Conservation (phyloP, 495 filamentous ascomycete species). For the Neurospora tetrasperma region DNA sequence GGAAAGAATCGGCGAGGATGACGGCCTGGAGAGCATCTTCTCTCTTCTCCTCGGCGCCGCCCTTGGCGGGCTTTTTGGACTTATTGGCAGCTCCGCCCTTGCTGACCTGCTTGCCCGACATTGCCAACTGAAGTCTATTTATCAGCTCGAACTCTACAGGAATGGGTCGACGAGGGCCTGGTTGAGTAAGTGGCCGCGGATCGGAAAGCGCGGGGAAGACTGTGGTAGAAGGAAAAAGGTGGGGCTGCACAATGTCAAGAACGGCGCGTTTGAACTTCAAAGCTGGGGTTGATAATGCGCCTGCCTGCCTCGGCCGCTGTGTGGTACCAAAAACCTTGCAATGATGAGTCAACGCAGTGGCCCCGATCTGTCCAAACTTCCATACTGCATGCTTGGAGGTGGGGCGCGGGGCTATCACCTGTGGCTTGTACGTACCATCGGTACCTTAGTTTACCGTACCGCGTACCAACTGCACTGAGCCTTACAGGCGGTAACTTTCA, state of each 20-base stretch:
- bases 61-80: conserved; percentile 47
- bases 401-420: background rate
- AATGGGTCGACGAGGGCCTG: background rate
- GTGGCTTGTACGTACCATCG: background rate
- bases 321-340: background rate
- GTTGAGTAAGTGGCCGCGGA: background rate
- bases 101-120: conserved; percentile 38
- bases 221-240: background rate
- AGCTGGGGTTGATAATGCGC: background rate
- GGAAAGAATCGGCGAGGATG: conserved; percentile 84
- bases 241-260: background rate
- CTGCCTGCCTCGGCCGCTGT: background rate
- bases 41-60: conserved; percentile 50
- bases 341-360: background rate
- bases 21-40: conserved; percentile 89
- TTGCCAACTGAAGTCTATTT: conserved; percentile 8
- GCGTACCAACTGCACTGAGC: background rate
- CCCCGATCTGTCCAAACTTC: background rate
- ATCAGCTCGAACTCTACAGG: background rate
- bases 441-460: background rate
- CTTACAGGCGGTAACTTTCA: background rate
- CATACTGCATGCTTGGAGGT: background rate
- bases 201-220: background rate
- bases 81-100: conserved; percentile 31
- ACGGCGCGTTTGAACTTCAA: background rate